A percentile compares a stretch with the other conserved stretches of the same genome.
phyloP scores from a whole-genome alignment of 495 filamentous ascomycete genomes.

The Parachaetomium inaequale region DNA sequence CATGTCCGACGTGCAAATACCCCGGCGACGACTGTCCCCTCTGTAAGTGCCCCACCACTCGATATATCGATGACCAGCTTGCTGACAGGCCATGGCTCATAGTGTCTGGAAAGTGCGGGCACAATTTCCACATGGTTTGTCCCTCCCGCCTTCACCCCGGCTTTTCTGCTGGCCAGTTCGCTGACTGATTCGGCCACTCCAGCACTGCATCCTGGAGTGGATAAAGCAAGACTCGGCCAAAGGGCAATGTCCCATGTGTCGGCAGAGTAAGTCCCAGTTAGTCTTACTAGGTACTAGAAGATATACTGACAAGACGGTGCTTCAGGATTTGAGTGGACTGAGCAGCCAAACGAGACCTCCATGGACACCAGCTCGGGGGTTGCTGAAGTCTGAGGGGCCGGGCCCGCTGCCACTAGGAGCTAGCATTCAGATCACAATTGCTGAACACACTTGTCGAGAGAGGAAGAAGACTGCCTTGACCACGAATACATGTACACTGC shows the following conservation, averaged over 20 bases:
- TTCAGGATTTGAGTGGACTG: constrained; percentile 66
- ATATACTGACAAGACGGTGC: constrained; percentile 1
- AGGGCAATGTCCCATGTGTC: constrained; percentile 95
- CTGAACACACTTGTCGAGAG: neutral
- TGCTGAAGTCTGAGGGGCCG: neutral
- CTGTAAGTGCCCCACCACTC: constrained; percentile 52
- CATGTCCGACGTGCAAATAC: constrained; percentile 96
- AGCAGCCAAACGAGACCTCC: constrained; percentile 25
- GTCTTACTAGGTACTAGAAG: neutral
- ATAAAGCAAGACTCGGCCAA: constrained; percentile 91
- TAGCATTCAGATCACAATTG: neutral
- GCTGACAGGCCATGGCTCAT: constrained; percentile 6
- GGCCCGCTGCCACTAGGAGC: neutral
- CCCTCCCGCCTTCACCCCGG: too few relatives aligned
- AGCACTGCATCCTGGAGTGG: constrained; percentile 97
- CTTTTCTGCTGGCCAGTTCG: neutral
- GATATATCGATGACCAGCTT: neutral
- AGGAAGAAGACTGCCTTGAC: too few relatives aligned
- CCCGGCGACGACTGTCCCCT: constrained; percentile 94
- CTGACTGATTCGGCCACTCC: neutral
- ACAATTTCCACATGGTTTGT: constrained; percentile 93
- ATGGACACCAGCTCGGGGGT: constrained; percentile 19
- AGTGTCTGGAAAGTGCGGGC: constrained; percentile 95
- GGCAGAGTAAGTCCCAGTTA: constrained; percentile 67
- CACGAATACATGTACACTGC: too few relatives aligned